Base-by-base conservation (phyloP, 768 basidiomycete species). In the Phylloporus scabripes region DNA sequence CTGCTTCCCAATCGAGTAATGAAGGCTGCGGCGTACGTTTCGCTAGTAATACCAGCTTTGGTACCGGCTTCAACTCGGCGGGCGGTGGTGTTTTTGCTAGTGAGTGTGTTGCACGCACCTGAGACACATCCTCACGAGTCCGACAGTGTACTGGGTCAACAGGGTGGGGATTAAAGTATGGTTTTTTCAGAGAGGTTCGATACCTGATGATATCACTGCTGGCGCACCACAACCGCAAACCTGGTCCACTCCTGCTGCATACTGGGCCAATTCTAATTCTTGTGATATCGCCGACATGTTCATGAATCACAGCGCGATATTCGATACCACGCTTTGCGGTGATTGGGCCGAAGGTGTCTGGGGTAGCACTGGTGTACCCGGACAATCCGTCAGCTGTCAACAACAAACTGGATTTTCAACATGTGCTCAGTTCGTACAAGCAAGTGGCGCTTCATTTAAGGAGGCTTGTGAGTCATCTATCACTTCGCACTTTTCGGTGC, bases 321-420 rank as follows among this genome's bases (percentile, higher is more conserved):
- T 94, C 57, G 86, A 92, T 63, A 92, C 87, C 31, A 92, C 91
- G 17, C 72, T 93, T 45, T 91, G 90, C 58, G 92, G 92, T 51
- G 88, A 94, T 56, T 97, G 92, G 93, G 92, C 92, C 10, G 81
- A 83, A 42, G 71, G 70, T 40, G 85, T 80, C n/a, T 97, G 93
- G 93, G 71, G 68, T 42, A 53, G 59, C 20, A 68, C 83, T 43
- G 89, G 89, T 26, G 76, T 85, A 46, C 88, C 87, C 15, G 92
- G 92, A 45, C 92, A 94, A 70, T 81, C 80, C 15, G 79, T 86
- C 64, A 92, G 87, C 65, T 97, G 93, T 60, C 88, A 89, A 14
- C 72, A 81, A 57, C 75, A 78, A 56, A 97, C 93, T 12, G 92
- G 91, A 34, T 83, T 81, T 65, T 71, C 85, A 21, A 87, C 85